phyloP scores from a whole-genome alignment of 768 basidiomycete species.

The Hortiboletus campestris region DNA sequence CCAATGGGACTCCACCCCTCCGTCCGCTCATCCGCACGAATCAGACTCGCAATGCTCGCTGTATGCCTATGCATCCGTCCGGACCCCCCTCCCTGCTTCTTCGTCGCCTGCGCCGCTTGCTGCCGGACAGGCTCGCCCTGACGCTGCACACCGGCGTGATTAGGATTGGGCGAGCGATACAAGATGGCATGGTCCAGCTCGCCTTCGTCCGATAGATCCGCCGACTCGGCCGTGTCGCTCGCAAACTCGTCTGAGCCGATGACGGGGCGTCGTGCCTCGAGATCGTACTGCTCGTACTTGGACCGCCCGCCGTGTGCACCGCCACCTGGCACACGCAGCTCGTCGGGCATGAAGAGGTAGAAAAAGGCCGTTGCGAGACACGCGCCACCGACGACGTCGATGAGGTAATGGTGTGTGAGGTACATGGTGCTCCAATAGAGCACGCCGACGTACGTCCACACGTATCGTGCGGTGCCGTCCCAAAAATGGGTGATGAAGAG shows the following conservation, averaged over 20 bases:
- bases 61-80: slow-evolving; percentile 67
- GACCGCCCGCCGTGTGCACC: slow-evolving; percentile 34
- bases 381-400: slow-evolving; percentile 93
- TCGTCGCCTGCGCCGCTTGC: slow-evolving; percentile 9
- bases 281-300: slow-evolving; percentile 78
- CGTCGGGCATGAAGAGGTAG: slow-evolving; percentile 84
- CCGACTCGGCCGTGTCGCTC: slow-evolving; percentile 39
- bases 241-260: slow-evolving; percentile 32
- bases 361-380: slow-evolving; percentile 87
- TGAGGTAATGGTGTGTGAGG: slow-evolving; percentile 96
- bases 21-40: slow-evolving; percentile 69
- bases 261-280: slow-evolving; percentile 49
- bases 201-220: background rate
- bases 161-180: slow-evolving; percentile 61
- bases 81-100: slow-evolving; percentile 10
- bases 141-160: background rate
- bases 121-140: background rate
- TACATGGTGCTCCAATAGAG: slow-evolving; percentile 99
- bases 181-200: slow-evolving; percentile 40
- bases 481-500: slow-evolving; percentile 96
- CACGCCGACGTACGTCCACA: slow-evolving; percentile 80
- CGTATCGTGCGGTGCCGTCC: slow-evolving; percentile 61
- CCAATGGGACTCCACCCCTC: slow-evolving; percentile 81
- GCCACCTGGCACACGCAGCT: slow-evolving; percentile 58
- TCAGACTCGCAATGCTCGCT: slow-evolving; percentile 80